These are phyloP conservation scores for Linnemannia exigua DNA, from an alignment of 192 early-diverging fungal genomes.

Conservation along the genomic window DNA sequence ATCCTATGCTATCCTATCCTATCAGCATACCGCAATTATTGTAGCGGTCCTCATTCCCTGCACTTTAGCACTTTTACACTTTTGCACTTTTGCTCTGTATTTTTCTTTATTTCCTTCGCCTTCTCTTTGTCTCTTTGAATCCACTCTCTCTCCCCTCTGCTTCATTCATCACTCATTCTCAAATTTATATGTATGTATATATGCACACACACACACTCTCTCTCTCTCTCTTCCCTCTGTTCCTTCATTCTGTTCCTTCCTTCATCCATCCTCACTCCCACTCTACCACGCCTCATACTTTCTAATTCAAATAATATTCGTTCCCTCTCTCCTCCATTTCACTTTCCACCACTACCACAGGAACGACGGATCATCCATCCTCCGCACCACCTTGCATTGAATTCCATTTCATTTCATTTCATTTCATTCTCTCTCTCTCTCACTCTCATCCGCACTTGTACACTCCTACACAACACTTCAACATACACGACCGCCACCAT, in stretches of 20 bases:
- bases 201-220: too few relatives aligned
- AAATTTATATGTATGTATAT: too few relatives aligned
- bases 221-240: neutral
- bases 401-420: too few relatives aligned
- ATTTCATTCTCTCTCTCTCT: neutral
- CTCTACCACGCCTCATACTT: neutral
- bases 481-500: too few relatives aligned
- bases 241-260: neutral
- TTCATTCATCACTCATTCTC: too few relatives aligned
- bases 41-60: too few relatives aligned
- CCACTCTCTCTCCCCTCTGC: neutral
- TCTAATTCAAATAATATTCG: too few relatives aligned
- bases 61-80: too few relatives aligned
- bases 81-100: neutral
- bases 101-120: neutral
- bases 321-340: neutral
- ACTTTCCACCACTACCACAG: neutral
- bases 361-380: constrained; percentile 4
- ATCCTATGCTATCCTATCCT: too few relatives aligned
- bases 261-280: neutral
- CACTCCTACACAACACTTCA: too few relatives aligned
- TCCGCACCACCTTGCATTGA: too few relatives aligned
- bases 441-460: neutral
- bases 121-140: neutral
- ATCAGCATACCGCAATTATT: too few relatives aligned